A percentile compares a stretch with the other conserved stretches of the same genome.
phyloP scores from a whole-genome alignment of 2,329 filamentous ascomycete genomes.

The Macrophomina tecta region DNA sequence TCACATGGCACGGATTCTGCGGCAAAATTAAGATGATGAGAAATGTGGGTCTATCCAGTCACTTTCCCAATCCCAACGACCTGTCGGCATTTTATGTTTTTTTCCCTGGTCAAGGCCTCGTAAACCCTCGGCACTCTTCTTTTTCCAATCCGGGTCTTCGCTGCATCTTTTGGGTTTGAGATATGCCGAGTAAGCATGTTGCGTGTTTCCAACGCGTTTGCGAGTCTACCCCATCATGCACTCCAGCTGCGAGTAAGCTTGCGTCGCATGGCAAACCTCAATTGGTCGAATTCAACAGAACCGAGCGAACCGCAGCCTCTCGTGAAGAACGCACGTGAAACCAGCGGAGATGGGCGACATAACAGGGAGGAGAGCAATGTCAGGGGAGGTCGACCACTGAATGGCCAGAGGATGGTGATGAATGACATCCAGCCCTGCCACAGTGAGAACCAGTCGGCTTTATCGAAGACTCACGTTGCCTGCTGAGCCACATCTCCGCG shows the following conservation, averaged over 20 bases:
- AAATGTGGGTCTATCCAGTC: conserved; percentile 8
- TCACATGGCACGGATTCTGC: conserved; percentile 5
- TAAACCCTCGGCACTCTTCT: neutral
- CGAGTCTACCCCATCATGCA: neutral
- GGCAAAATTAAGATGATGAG: conserved; percentile 12
- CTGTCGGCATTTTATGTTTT: neutral
- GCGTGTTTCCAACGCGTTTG: neutral
- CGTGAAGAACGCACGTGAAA: neutral
- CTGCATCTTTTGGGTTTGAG: neutral
- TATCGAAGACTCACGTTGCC: neutral
- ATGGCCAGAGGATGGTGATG: neutral
- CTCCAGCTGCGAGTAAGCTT: conserved; percentile 11
- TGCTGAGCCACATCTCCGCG: conserved; percentile 4
- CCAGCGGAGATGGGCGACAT: too few relatives aligned
- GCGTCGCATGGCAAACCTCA: conserved; percentile 2
- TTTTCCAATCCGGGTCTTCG: neutral
- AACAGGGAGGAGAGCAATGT: too few relatives aligned
- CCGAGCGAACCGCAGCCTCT: neutral
- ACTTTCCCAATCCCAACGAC: neutral
- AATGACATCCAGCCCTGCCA: neutral
- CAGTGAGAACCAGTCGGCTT: neutral
- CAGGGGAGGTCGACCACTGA: neutral
- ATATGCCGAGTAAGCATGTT: conserved; percentile 5
- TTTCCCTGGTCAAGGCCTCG: neutral
- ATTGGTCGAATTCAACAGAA: neutral